Evolutionary conservation across 768 basidiomycete genomes (phyloP).

Genomic region (Coprinopsis marcescibilis): DNA sequence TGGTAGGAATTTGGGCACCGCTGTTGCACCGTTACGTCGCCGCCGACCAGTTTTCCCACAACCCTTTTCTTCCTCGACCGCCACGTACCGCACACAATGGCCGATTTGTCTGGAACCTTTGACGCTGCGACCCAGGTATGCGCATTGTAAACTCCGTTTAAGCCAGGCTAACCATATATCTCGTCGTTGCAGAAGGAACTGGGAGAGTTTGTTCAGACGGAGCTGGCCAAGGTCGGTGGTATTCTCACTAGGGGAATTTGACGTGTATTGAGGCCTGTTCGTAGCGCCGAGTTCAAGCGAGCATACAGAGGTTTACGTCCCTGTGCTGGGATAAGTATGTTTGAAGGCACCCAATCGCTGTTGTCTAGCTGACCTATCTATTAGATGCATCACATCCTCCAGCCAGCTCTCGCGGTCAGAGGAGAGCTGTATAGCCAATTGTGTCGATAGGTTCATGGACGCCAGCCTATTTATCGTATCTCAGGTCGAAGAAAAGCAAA

Average conservation of each 20-base stretch:
- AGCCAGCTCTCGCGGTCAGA: constrained; percentile 76
- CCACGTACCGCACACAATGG: not conserved
- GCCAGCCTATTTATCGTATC: constrained; percentile 78
- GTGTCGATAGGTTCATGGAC: constrained; percentile 91
- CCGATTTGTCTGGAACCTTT: not conserved
- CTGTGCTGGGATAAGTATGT: constrained; percentile 92
- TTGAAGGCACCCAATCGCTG: not conserved
- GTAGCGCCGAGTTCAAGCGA: constrained; percentile 1
- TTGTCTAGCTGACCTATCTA: not conserved
- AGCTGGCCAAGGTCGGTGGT: not conserved
- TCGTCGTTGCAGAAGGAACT: not conserved
- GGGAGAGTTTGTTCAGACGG: not conserved
- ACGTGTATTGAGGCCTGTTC: not conserved
- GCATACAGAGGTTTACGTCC: constrained; percentile 67
- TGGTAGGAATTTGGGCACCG: no score
- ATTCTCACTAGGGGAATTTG: not conserved
- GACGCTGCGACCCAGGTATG: constrained; percentile 3
- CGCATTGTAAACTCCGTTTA: not conserved
- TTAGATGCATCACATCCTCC: constrained; percentile 76
- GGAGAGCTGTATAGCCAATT: constrained; percentile 79
- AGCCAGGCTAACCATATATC: not conserved
- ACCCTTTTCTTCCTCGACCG: constrained; percentile 1
- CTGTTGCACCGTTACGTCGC: no score
- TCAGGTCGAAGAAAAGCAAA: constrained; percentile 50
- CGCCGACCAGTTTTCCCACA: no score